phyloP scores from a whole-genome alignment of 768 basidiomycete species.

The Cystofilobasidium capitatum region DNA sequence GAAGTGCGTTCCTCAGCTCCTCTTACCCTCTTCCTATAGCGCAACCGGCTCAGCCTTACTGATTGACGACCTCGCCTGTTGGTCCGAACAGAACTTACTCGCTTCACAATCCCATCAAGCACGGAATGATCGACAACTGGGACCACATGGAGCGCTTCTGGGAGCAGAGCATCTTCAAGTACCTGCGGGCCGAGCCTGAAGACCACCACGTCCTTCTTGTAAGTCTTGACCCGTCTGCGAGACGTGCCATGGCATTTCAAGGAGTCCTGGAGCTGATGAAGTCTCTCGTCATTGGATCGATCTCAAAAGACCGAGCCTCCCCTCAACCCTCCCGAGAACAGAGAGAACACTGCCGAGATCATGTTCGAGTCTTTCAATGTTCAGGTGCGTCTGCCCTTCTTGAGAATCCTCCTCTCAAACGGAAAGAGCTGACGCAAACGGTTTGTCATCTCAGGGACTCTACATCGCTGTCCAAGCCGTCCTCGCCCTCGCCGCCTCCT shows the following conservation, averaged over 20 bases:
- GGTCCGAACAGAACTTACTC: conserved; percentile 56
- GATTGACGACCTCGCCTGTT: background rate
- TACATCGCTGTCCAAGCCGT: conserved; percentile 99
- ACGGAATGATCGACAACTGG: conserved; percentile 58
- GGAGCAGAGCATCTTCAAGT: conserved; percentile 99
- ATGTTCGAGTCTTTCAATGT: conserved; percentile 99
- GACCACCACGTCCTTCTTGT: conserved; percentile 97
- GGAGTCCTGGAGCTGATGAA: background rate
- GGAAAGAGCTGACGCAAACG: too few relatives aligned
- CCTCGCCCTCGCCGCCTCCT: conserved; percentile 91
- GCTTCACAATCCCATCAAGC: conserved; percentile 90
- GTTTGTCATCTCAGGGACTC: conserved; percentile 27
- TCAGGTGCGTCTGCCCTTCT: conserved; percentile 27
- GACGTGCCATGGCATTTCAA: too few relatives aligned
- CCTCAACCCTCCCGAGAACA: conserved; percentile 93
- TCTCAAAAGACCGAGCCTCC: conserved; percentile 88
- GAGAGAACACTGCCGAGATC: conserved; percentile 98
- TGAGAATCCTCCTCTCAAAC: too few relatives aligned
- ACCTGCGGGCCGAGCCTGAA: conserved; percentile 93
- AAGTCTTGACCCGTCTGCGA: conserved; percentile 39
- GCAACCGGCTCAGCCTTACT: background rate
- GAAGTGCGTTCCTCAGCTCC: conserved; percentile 45
- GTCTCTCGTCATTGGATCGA: background rate
- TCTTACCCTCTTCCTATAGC: background rate
- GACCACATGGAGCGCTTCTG: conserved; percentile 98